These are phyloP conservation scores for Phallus indusiatus DNA, from an alignment of 768 basidiomycete genomes.

Conservation along the genomic window DNA sequence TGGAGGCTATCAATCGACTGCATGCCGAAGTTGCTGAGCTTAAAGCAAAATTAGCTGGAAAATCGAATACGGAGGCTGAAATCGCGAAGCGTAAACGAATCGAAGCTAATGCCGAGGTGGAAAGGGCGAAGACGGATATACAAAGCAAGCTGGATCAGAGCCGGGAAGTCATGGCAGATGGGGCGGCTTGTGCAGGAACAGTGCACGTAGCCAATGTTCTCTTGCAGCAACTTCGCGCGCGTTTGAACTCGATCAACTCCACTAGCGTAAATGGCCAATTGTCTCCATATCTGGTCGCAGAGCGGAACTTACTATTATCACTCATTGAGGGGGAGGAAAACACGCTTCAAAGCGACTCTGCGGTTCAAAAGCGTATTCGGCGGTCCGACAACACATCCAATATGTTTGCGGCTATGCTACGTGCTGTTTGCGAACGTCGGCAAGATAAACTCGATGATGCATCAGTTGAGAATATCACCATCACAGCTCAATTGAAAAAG, in stretches of 20 bases:
- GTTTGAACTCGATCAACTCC: slow-evolving; percentile 38
- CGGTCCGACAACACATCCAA: slow-evolving; percentile 65
- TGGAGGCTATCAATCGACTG: slow-evolving; percentile 86
- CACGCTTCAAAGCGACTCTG: slow-evolving; percentile 47
- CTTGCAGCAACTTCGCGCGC: slow-evolving; percentile 49
- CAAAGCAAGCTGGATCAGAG: slow-evolving; percentile 63
- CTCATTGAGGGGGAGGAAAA: slow-evolving; percentile 67
- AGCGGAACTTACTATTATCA: slow-evolving; percentile 56
- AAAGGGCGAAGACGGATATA: slow-evolving; percentile 65
- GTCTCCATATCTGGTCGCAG: slow-evolving; percentile 57
- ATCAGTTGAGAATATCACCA: slow-evolving; percentile 57
- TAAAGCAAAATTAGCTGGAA: slow-evolving; percentile 75
- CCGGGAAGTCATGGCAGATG: slow-evolving; percentile 60
- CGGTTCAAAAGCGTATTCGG: slow-evolving; percentile 47
- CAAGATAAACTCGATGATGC: slow-evolving; percentile 72
- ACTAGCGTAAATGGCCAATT: slow-evolving; percentile 32
- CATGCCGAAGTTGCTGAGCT: slow-evolving; percentile 77
- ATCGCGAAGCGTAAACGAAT: slow-evolving; percentile 53
- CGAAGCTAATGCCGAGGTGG: slow-evolving; percentile 67
- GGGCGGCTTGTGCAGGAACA: slow-evolving; percentile 64
- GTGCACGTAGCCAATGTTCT: slow-evolving; percentile 62
- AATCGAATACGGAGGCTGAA: slow-evolving; percentile 52
- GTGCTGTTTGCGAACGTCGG: slow-evolving; percentile 71
- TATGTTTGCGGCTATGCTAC: slow-evolving; percentile 80
- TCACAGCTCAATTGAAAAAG: slow-evolving; percentile 54